Base-by-base conservation (phyloP, 495 filamentous ascomycete species). In the Neurospora cerealis region DNA sequence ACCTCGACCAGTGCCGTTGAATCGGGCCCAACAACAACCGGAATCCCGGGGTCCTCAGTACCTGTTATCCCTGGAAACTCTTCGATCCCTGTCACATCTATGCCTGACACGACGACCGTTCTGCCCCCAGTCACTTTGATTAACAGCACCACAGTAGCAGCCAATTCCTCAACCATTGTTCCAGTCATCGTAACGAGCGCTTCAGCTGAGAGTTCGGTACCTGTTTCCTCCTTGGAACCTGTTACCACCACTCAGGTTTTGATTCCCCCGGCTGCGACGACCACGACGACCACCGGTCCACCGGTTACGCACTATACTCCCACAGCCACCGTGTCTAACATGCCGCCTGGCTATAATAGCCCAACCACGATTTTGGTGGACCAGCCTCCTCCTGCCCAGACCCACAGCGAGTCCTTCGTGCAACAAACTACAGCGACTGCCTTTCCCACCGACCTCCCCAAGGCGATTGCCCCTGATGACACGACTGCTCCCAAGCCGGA, bases 401-500 rank as follows among this genome's bases (percentile, higher is more conserved):
- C 79, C 8, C 78, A 44, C 36, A 80, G 78, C 5, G 74, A 69
- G 0, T 71, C 73, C 11, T 71, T 75, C 19, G 76, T 78, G 0
- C 76, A 66, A 66, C 54, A 80, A 21, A 75, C 84, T 2, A 76
- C 77, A 19, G 73, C 81, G 6, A 87, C 83, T 40, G 87, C 85
- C 37, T 84, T 93, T 73, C 88, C 92, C 0, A 86, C 89, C 0
- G 79, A 81, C 38, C 85, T 96, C 54, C 94, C 95, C 11, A 88
- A 88, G 73, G 88, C 92, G 37, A 96, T 98, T 74, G 86, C 88
- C 28, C 94, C 95, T 11, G 79, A 81, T 32, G 73, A 76, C 10
- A 70, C 74, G 9, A 15, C 46, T 15, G 69, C 42, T 1, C 62
- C 77, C 24, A 79, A 82, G 48, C 93, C 95, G 2, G 78, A 83